A percentile compares a stretch with the other conserved stretches of the same genome.
Conservation (phyloP, 805 yeast species). For the Yamadazyma nakazawae region DNA sequence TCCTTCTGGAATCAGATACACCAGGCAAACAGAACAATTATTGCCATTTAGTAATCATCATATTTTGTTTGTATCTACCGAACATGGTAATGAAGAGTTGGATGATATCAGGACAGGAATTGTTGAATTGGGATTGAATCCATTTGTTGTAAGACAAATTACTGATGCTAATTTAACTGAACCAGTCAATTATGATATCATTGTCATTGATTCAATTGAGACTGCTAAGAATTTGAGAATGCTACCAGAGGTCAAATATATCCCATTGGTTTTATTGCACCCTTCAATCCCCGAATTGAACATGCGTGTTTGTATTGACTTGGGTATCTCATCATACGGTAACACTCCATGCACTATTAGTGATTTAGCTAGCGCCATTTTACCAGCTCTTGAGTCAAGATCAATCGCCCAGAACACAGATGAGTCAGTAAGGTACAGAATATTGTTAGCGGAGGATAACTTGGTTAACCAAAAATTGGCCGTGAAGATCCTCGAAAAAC, state of each 20-base stretch:
- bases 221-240: constrained; percentile 67
- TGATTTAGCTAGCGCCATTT: constrained; percentile 77
- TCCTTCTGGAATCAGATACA: constrained; percentile 60
- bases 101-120: constrained; percentile 52
- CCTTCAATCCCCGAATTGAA: constrained; percentile 74
- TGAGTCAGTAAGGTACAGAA: constrained; percentile 70
- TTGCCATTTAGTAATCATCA: constrained; percentile 70
- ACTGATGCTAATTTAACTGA: constrained; percentile 55
- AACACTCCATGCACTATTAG: constrained; percentile 82
- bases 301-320: constrained; percentile 76
- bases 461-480: constrained; percentile 85
- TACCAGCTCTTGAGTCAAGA: constrained; percentile 82
- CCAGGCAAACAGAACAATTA: constrained; percentile 63
- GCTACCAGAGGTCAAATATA: constrained; percentile 75
- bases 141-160: constrained; percentile 55
- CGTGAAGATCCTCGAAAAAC: constrained; percentile 78
- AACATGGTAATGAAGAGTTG: constrained; percentile 50
- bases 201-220: constrained; percentile 76
- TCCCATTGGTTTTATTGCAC: constrained; percentile 76
- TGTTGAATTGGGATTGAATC: constrained; percentile 54
- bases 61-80: constrained; percentile 66
- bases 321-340: constrained; percentile 85
- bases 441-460: constrained; percentile 83
- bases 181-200: constrained; percentile 69
- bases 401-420: constrained; percentile 78